phyloP scores from a whole-genome alignment of 495 filamentous ascomycete species.

The Aspergillus olivimuriae region DNA sequence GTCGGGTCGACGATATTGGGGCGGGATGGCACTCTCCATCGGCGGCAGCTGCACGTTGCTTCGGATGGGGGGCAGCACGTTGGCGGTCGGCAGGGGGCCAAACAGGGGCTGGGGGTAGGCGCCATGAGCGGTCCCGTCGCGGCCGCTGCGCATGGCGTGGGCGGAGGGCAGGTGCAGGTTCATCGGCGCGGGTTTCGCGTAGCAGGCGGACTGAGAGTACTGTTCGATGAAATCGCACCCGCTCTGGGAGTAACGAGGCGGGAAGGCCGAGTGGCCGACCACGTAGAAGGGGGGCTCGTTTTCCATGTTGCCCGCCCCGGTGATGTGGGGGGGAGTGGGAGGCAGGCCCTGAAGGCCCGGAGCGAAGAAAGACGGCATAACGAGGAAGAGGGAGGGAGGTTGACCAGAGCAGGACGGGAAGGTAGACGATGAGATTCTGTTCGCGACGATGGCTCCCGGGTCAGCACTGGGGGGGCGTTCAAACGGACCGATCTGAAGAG shows the following conservation, averaged over 20 bases:
- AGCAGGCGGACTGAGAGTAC: conserved; percentile 41
- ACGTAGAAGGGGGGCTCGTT: conserved; percentile 36
- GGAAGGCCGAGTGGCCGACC: conserved; percentile 35
- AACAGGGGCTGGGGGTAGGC: conserved; percentile 33
- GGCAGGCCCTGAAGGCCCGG: conserved; percentile 40
- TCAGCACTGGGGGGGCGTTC: conserved; percentile 4
- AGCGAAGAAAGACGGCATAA: conserved; percentile 43
- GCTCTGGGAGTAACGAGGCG: conserved; percentile 40
- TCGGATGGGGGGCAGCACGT: conserved; percentile 37
- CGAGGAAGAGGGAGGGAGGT: conserved; percentile 11
- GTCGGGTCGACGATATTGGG: conserved; percentile 42
- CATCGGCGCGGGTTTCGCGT: conserved; percentile 36
- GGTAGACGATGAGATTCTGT: conserved; percentile 24
- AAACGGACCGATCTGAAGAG: conserved; percentile 3
- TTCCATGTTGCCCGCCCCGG: conserved; percentile 35
- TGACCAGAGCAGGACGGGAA: conserved; percentile 37
- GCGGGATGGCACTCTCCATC: conserved; percentile 36
- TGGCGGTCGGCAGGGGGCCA: conserved; percentile 28
- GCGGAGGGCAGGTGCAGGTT: conserved; percentile 27
- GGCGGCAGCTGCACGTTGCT: conserved; percentile 39
- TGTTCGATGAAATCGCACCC: conserved; percentile 47
- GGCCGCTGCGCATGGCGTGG: conserved; percentile 25
- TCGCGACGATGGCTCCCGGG: conserved; percentile 8
- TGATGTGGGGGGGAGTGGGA: conserved; percentile 41
- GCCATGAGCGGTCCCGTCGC: conserved; percentile 24